Evolutionary conservation across 495 filamentous ascomycete genomes (phyloP).

Genomic region (Aeminium ludgeri): DNA sequence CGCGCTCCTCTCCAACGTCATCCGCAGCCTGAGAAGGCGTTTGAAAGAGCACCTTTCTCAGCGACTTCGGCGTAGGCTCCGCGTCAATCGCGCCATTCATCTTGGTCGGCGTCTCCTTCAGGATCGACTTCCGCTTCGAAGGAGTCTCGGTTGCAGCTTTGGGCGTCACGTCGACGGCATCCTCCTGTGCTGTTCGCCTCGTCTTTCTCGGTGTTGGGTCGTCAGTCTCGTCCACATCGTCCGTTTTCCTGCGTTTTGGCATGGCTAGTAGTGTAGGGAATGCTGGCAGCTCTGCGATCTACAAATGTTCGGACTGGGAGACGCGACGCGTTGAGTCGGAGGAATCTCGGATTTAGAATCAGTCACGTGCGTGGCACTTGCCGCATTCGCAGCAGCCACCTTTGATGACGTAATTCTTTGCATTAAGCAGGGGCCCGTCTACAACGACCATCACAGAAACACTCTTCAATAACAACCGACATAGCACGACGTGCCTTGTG

Average conservation of each 20-base stretch:
- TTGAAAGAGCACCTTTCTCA: slow-evolving; percentile 16
- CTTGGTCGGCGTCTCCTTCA: slow-evolving; percentile 7
- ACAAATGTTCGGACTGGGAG: no score
- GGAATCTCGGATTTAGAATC: no score
- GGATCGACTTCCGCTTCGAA: slow-evolving; percentile 10
- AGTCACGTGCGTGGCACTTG: no score
- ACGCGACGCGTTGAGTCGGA: no score
- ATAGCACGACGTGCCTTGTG: no score
- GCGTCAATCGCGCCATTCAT: slow-evolving; percentile 2
- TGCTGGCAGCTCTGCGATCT: no score
- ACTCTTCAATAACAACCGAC: no score
- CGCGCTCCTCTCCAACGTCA: not conserved
- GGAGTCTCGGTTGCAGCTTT: slow-evolving; percentile 6
- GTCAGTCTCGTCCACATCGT: slow-evolving; percentile 5
- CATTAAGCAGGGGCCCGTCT: no score
- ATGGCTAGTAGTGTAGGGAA: no score
- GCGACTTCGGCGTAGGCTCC: slow-evolving; percentile 14
- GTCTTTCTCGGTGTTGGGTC: slow-evolving; percentile 12
- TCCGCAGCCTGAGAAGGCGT: slow-evolving; percentile 11
- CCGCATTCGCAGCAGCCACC: no score
- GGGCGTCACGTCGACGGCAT: not conserved
- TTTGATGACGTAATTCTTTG: no score
- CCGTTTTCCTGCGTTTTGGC: slow-evolving; percentile 8
- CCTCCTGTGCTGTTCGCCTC: slow-evolving; percentile 1
- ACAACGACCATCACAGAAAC: no score